Base-by-base conservation (phyloP, 2,329 filamentous ascomycete genomes). In the Pseudopithomyces chartarum region DNA sequence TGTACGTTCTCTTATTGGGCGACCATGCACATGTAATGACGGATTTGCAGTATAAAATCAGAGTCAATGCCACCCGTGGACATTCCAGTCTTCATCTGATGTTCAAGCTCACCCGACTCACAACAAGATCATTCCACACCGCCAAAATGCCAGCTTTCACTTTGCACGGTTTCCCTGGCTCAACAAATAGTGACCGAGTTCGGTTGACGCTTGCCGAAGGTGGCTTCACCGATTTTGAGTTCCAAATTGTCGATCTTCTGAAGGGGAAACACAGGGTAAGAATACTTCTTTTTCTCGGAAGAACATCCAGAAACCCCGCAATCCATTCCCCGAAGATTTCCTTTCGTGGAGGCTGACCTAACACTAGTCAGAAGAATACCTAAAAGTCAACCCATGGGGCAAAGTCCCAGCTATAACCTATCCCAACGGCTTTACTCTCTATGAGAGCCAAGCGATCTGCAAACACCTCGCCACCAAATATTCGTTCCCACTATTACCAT, bases 391-490 rank as follows among this genome's bases (percentile, higher is more conserved):
- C 51, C 63, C 63, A 13, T 66, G 63, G 63, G 63, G 59, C 40
- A 64, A 64, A 56, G 46, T 66, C 39, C 63, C 63, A 20, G 54
- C 50, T 38, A 50, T 81, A 42, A 68, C 64, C 46, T 78, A 75
- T 59, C 62, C 77, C 26, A 46, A 57, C 1, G 61, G 59, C 12
- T 80, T 81, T 65, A 79, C 71, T 48, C 73, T 82, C 53, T 79
- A 79, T 62, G 79, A 82, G 44, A 65, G 63, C 63, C 79, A 79
- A 34, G 74, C 77, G 49, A 81, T 82, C 63, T 80, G 76, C 77
- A 78, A 78, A 66, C 80, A 80, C 64, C 75, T 82, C 55, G 68
- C 78, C 11, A 75, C 23, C 32, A 80, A 79, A 61, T 81, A 81
- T 70, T 75, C 69, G n/a, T 76, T 81, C 56, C 76, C 76, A 49